Base-by-base conservation (phyloP, 441 rosid species). In the Jatropha multifida region DNA sequence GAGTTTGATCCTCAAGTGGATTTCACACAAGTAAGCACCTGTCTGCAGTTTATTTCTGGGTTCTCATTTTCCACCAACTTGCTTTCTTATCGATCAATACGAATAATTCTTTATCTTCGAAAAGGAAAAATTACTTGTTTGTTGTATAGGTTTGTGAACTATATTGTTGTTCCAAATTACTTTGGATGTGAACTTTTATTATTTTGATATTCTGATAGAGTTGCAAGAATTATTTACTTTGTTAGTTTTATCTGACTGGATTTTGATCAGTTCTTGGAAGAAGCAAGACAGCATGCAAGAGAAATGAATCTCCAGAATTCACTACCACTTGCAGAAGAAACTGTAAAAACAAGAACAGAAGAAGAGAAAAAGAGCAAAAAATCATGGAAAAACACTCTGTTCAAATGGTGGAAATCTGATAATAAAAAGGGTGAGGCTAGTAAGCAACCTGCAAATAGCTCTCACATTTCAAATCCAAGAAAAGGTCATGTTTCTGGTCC, bases 331-430 rank as follows among this genome's bases (percentile, higher is more conserved):
- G 26, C 72, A 23, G 82, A 80, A 38, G 84, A 52, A 48, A 63
- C 23, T 4, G 76, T 69, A 37, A 76, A 76, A 74, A 61, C 42
- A 15, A 73, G 72, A 64, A 23, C 44, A 14, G 78, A 59, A 60
- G 81, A 71, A 46, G 83, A 75, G 55, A 80, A 79, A 68, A 85
- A 76, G 80, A 76, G 76, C 69, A 88, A 81, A 79, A 82, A 83
- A 48, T 85, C 90, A 68, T 83, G 94, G 90, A 86, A 78, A 65
- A 78, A 51, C 49, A 74, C 84, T 37, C 72, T 89, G 2, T 64
- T 88, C 76, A 86, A 85, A 56, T 88, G 94, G 90, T 82, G 83
- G 85, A 88, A 80, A 77, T 66, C 81, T 42, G 87, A 76, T 66
- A 81, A 79, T 64, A 84, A 81, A 74, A 85, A 78, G 83, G 74